Base-by-base conservation (phyloP, 2,329 filamentous ascomycete species). In the Botryotinia narcissicola region DNA sequence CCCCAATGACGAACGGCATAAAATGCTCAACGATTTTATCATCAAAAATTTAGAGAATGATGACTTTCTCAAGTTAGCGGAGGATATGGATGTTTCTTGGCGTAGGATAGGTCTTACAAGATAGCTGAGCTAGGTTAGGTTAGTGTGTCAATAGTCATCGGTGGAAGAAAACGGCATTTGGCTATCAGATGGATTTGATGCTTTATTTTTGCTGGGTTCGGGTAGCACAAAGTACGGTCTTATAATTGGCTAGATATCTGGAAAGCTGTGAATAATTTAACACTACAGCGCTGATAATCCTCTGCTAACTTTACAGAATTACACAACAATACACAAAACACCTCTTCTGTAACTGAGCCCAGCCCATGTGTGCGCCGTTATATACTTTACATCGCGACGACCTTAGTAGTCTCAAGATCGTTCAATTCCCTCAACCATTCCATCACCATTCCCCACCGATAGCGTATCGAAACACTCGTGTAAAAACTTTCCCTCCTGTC, bases 1-100 rank as follows among this genome's bases (percentile, higher is more conserved):
- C n/a, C 71, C 81, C 37, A 79, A 81, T 25, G 83, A 85, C 32
- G 78, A 81, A 48, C 82, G 87, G 12, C 80, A 82, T 64, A 78
- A 79, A 16, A 80, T 83, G 18, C 77, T 89, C 29, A 85, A 87
- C 70, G 80, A 85, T 37, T 87, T 87, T 75, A 84, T 89, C 71
- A 82, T 85, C 54, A 82, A 83, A n/a, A 83, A 84, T 73, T 81
- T 89, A 4, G 82, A 86, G 42, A 84, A 86, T 74, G 81, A 84
- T 4, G 81, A 84, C 32, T 89, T 89, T 74, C 72, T 85, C 9
- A 83, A 82, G 29, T 79, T 89, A n/a, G 85, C 85, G 69, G 81
- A 85, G 74, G 86, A 88, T 78, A 82, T 86, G 63, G 84, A 84
- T 69, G 80, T 80, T 20, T 83, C 84, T 75, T 88, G 86, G 87